Evolutionary conservation across 192 early-diverging fungal genomes (phyloP), one percentile per base, ranked within the genome.

Genomic region (Diversispora eburnea): DNA sequence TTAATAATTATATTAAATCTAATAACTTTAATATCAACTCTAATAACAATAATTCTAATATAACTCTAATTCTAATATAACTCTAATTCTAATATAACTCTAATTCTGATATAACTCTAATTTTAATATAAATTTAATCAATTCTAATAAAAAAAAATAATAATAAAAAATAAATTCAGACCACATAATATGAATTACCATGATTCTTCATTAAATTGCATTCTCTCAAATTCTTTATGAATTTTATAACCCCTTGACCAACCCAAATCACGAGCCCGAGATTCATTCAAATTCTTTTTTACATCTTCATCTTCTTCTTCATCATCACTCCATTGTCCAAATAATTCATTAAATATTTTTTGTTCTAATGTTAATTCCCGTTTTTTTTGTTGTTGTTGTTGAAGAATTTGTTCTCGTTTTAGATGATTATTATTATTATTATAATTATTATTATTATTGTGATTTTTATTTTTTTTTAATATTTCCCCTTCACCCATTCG

Each of bases 241-340:
- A 82, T 73, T 33, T 74, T 25, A 45, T 77, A 82, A 39, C 78
- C 81, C n/a, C 63, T 77, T 15, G 72, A 57, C 81, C 81, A 82
- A 8, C 81, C 81, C 1, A 82, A 63, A 19, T 25, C 56, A 33
- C 46, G 10, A 41, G 12, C 2, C 19, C 72, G 15, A 12, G 46
- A 39, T 55, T 73, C 51, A 73, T 73, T 49, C 17, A 73, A 43
- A 3, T 60, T 61, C 49, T 64, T 73, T 4, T 8, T 43, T 48
- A 62, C 48, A 45, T 64, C 45, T 42, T 73, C 47, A 51, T 73
- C 60, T 41, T 25, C 58, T 39, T 70, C 67, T 17, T 70, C 70
- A 2, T 55, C 51, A 72, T 59, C 62, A 73, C 57, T 73, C 22
- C 8, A 25, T 15, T 15, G 15, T 39, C 57, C 71, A 73, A 41